These are phyloP conservation scores for Ganoderma resinaceum DNA, from an alignment of 1,284 basidiomycete species.

Conservation along the genomic window DNA sequence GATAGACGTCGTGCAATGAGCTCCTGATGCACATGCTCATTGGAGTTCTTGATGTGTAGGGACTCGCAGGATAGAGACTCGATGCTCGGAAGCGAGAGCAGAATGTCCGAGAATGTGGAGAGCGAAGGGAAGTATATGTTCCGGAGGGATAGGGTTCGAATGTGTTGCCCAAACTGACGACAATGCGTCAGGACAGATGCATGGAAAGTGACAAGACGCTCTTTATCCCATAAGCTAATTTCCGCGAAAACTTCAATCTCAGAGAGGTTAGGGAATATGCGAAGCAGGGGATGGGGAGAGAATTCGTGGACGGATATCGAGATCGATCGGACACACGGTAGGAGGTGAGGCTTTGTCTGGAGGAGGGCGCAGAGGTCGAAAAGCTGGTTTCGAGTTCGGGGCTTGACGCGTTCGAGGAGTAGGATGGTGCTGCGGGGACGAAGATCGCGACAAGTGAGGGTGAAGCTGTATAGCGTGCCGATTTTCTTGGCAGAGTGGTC, in stretches of 20 bases:
- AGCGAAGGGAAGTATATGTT: background rate
- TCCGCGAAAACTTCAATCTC: too few species aligned
- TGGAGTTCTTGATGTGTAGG: background rate
- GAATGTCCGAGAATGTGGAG: background rate
- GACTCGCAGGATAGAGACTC: background rate
- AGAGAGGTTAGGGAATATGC: background rate
- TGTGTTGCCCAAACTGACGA: background rate
- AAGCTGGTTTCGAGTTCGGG: background rate
- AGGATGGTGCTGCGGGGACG: background rate
- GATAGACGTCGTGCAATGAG: background rate
- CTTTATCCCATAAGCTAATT: too few species aligned
- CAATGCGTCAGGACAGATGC: background rate
- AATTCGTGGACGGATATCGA: background rate
- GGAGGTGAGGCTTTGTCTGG: background rate
- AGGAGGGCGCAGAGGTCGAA: background rate
- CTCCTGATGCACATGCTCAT: background rate
- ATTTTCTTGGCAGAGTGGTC: background rate
- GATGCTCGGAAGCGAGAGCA: background rate
- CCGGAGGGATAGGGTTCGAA: background rate
- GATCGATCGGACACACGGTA: background rate
- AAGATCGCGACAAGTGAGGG: slow-evolving; percentile 1
- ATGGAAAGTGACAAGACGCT: background rate
- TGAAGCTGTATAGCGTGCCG: background rate
- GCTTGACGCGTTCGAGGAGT: background rate
- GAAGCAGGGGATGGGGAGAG: background rate